These are phyloP conservation scores for Sungouiella blattae DNA, from an alignment of 805 yeast species.

Conservation along the genomic window DNA sequence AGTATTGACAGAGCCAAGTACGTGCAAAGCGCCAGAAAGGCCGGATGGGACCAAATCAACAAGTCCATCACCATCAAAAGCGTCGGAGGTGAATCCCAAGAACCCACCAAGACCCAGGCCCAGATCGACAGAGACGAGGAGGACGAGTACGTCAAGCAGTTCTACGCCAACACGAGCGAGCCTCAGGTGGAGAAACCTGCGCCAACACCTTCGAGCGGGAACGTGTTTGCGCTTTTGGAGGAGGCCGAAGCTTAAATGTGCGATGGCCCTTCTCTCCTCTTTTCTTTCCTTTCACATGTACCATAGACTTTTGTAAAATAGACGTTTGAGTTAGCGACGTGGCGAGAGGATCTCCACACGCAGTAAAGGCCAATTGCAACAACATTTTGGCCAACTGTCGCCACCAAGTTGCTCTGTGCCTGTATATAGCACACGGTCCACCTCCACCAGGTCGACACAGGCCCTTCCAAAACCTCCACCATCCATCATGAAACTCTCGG, in stretches of 20 bases:
- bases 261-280: too few relatives aligned
- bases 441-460: too few relatives aligned
- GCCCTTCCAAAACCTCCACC: too few relatives aligned
- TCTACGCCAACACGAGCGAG: conserved; percentile 20
- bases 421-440: too few relatives aligned
- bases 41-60: conserved; percentile 72
- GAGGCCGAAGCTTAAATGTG: conserved; percentile 34
- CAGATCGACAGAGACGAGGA: conserved; percentile 33
- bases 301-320: too few relatives aligned
- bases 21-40: conserved; percentile 59
- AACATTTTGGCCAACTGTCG: too few relatives aligned
- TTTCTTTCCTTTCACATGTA: too few relatives aligned
- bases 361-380: too few relatives aligned
- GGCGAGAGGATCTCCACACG: too few relatives aligned
- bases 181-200: conserved; percentile 1
- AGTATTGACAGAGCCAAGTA: conserved; percentile 62
- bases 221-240: conserved; percentile 36
- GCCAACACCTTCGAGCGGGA: conserved; percentile 8
- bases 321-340: too few relatives aligned
- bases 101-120: conserved; percentile 13
- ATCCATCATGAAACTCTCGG: too few relatives aligned
- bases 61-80: conserved; percentile 36
- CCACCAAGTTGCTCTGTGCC: too few relatives aligned
- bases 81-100: conserved; percentile 3
- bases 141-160: conserved; percentile 33